Conservation (phyloP, 768 basidiomycete species). For the Dendrothele bispora region DNA sequence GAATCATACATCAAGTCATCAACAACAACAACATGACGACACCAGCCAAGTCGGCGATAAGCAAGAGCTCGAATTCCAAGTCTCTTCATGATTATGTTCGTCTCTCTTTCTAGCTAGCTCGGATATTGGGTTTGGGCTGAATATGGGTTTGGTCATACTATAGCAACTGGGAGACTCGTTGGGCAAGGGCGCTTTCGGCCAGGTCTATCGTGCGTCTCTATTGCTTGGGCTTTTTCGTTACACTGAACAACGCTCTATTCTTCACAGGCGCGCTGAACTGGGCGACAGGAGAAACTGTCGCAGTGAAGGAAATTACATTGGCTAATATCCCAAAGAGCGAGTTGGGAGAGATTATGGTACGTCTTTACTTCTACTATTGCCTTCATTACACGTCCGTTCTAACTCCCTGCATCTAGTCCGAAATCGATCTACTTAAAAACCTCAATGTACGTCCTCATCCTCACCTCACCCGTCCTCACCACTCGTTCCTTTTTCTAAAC, state of each 20-base stretch:
- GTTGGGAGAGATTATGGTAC: constrained; percentile 95
- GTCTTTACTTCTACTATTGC: constrained; percentile 24
- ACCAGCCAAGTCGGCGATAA: not conserved
- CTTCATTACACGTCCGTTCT: constrained; percentile 3
- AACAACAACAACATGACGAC: not conserved
- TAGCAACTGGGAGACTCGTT: constrained; percentile 96
- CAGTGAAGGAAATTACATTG: constrained; percentile 96
- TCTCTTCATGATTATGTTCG: constrained; percentile 67
- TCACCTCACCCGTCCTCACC: no score
- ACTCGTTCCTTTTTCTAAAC: not conserved
- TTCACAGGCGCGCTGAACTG: constrained; percentile 81
- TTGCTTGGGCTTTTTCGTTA: not conserved
- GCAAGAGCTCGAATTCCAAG: constrained; percentile 45
- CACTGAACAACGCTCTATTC: constrained; percentile 9
- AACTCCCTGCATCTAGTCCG: constrained; percentile 61
- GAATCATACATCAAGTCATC: not conserved
- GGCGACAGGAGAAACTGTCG: constrained; percentile 97
- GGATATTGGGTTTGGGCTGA: not conserved
- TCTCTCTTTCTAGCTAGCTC: constrained; percentile 9
- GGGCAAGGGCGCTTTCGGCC: constrained; percentile 97
- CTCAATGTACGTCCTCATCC: constrained; percentile 85
- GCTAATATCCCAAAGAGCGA: constrained; percentile 92
- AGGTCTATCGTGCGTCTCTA: constrained; percentile 86
- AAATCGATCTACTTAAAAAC: constrained; percentile 97
- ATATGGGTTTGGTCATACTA: not conserved